phyloP scores from a whole-genome alignment of 2,329 filamentous ascomycete species.

The Botrytis tulipae region DNA sequence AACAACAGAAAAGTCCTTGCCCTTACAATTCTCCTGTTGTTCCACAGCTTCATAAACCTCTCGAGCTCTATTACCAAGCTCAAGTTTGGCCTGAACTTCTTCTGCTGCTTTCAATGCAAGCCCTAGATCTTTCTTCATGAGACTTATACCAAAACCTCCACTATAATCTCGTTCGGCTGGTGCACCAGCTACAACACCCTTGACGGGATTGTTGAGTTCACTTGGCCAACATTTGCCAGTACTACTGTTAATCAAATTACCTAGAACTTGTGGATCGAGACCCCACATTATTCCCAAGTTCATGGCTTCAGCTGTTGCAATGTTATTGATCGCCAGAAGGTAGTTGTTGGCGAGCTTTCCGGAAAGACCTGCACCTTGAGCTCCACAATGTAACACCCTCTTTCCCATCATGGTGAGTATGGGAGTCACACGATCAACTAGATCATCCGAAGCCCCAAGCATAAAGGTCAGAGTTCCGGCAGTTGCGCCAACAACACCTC shows the following conservation, averaged over 20 bases:
- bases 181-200: conserved; percentile 73
- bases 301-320: conserved; percentile 57
- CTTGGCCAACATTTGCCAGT: conserved; percentile 96
- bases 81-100: conserved; percentile 64
- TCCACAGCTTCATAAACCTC: conserved; percentile 68
- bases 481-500: conserved; percentile 85
- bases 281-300: conserved; percentile 56
- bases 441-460: conserved; percentile 67
- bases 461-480: conserved; percentile 93
- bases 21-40: conserved; percentile 58
- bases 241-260: conserved; percentile 85
- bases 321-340: conserved; percentile 89
- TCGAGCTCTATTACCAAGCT: conserved; percentile 60
- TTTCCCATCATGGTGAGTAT: conserved; percentile 81
- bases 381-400: conserved; percentile 80
- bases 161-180: conserved; percentile 74
- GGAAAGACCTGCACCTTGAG: conserved; percentile 79
- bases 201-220: conserved; percentile 92
- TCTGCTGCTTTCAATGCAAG: conserved; percentile 70
- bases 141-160: conserved; percentile 71
- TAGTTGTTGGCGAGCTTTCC: conserved; percentile 98
- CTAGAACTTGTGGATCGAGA: conserved; percentile 61
- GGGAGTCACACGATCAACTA: conserved; percentile 64
- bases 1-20: conserved; percentile 78
- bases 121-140: conserved; percentile 79